A percentile compares a stretch with the other conserved stretches of the same genome.
Evolutionary conservation across 805 yeast genomes (phyloP).

Genomic region (Nakazawaea anatomiae): DNA sequence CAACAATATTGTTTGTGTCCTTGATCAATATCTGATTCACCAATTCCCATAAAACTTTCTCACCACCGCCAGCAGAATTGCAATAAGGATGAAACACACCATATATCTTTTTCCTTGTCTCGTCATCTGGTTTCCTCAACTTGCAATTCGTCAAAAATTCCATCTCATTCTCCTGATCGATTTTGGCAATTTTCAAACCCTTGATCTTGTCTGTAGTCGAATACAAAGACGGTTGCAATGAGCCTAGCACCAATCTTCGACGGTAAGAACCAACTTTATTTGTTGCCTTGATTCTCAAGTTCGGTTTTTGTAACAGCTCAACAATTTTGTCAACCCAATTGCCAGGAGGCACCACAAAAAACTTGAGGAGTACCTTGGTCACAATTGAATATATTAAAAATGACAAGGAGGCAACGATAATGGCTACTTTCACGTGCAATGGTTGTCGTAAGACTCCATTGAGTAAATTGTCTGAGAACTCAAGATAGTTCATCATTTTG

Average conservation of each 20-base stretch:
- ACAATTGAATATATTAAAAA: conserved; percentile 15
- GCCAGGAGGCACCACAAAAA: conserved; percentile 21
- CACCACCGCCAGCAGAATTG: conserved; percentile 98
- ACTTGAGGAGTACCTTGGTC: conserved; percentile 17
- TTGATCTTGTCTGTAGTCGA: conserved; percentile 19
- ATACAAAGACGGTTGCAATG: conserved; percentile 23
- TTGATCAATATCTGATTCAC: conserved; percentile 59
- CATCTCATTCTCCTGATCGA: conserved; percentile 11
- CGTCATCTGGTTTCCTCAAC: conserved; percentile 29
- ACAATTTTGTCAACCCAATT: conserved; percentile 20
- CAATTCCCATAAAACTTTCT: conserved; percentile 93
- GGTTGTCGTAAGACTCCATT: not conserved
- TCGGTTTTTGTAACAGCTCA: conserved; percentile 12
- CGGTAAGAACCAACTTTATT: conserved; percentile 18
- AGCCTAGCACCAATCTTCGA: conserved; percentile 25
- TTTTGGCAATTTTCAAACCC: conserved; percentile 20
- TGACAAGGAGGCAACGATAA: conserved; percentile 4
- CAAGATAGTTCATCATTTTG: not conserved
- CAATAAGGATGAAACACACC: conserved; percentile 97
- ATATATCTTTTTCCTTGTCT: conserved; percentile 39
- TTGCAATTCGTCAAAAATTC: conserved; percentile 17
- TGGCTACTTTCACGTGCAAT: not conserved
- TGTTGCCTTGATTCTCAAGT: conserved; percentile 2
- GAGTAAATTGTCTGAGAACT: not conserved
- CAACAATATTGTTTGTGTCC: conserved; percentile 46